These are phyloP conservation scores for Backusella parvicylindrica DNA, from an alignment of 192 early-diverging fungal species.

Conservation along the genomic window DNA sequence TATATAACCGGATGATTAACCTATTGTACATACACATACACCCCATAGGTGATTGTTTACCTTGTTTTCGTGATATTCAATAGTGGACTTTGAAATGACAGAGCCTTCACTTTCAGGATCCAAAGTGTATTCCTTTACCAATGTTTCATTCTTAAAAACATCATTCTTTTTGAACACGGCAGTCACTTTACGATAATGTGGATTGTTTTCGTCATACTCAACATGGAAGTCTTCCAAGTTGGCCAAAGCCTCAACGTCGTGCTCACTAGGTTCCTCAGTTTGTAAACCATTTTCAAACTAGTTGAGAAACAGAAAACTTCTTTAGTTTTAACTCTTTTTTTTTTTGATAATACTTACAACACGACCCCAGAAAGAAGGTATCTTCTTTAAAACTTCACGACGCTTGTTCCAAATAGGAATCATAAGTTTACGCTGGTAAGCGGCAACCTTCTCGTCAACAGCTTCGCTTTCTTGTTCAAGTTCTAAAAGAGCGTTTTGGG, in stretches of 20 bases:
- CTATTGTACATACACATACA: too few species aligned
- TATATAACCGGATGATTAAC: too few species aligned
- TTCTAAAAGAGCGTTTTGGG: background rate
- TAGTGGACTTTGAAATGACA: conserved; percentile 15
- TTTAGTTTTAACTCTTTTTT: background rate
- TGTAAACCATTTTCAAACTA: background rate
- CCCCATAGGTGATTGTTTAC: background rate
- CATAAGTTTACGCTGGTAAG: conserved; percentile 29
- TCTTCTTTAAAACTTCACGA: conserved; percentile 34
- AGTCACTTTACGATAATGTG: conserved; percentile 26
- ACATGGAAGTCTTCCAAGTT: conserved; percentile 31
- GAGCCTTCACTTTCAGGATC: conserved; percentile 13
- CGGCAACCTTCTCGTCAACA: background rate
- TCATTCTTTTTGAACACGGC: conserved; percentile 33
- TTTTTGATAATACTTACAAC: conserved; percentile 28
- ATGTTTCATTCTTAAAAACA: conserved; percentile 31
- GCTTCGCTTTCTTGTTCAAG: background rate
- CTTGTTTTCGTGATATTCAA: conserved; percentile 30
- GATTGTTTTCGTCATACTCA: conserved; percentile 27
- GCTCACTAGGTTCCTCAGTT: background rate
- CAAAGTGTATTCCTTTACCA: conserved; percentile 31
- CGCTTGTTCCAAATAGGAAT: conserved; percentile 31
- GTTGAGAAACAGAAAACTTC: too few species aligned
- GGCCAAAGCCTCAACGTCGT: conserved; percentile 23
- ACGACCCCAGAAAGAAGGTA: conserved; percentile 29